These are phyloP conservation scores for Calonectria henricotiae DNA, from an alignment of 2,329 filamentous ascomycete genomes.

Conservation along the genomic window DNA sequence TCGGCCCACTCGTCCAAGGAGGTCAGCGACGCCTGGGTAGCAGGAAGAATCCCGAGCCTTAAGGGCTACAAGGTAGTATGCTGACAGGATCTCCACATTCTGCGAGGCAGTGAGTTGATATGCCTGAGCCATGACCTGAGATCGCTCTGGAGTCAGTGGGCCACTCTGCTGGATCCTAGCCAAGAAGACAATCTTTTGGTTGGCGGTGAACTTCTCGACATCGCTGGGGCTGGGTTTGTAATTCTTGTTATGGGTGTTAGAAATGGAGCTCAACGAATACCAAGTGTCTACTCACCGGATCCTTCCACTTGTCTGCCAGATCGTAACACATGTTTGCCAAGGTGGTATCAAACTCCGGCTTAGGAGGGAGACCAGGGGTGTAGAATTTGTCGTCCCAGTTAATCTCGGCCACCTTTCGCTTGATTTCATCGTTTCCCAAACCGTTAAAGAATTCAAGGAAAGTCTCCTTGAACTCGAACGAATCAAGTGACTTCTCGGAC, in stretches of 20 bases:
- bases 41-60: slow-evolving; percentile 79
- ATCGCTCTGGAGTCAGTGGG: slow-evolving; percentile 76
- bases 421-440: slow-evolving; percentile 74
- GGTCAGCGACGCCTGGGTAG: slow-evolving; percentile 80
- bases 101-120: slow-evolving; percentile 83
- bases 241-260: slow-evolving; percentile 59
- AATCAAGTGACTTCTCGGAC: slow-evolving; percentile 90
- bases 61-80: slow-evolving; percentile 87
- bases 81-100: slow-evolving; percentile 88
- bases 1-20: slow-evolving; percentile 87
- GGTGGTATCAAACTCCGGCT: slow-evolving; percentile 91
- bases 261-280: slow-evolving; percentile 25
- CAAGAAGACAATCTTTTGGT: slow-evolving; percentile 93
- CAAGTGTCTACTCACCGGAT: slow-evolving; percentile 63
- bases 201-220: slow-evolving; percentile 82
- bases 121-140: slow-evolving; percentile 80
- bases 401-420: slow-evolving; percentile 78
- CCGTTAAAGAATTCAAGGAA: slow-evolving; percentile 87
- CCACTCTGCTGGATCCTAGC: slow-evolving; percentile 80
- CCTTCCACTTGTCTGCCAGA: slow-evolving; percentile 87
- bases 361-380: slow-evolving; percentile 88
- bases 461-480: slow-evolving; percentile 93
- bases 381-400: slow-evolving; percentile 96
- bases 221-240: slow-evolving; percentile 80
- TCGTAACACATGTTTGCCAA: slow-evolving; percentile 89